phyloP scores from a whole-genome alignment of 2,329 filamentous ascomycete species.

The Sarocladium brachiariae region DNA sequence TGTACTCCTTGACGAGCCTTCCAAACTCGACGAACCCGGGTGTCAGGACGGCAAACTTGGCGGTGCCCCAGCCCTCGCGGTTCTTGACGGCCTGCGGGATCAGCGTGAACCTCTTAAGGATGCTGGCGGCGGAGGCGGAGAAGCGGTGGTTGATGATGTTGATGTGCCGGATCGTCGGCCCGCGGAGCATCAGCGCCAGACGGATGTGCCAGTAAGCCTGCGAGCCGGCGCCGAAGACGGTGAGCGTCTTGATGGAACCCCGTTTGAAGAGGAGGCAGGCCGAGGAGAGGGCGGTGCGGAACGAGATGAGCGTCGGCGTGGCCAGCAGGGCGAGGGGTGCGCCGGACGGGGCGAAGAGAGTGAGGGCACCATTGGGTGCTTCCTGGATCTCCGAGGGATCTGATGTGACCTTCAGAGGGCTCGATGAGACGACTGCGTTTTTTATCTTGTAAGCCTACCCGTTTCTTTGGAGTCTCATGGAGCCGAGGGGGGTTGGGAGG shows the following conservation, averaged over 20 bases:
- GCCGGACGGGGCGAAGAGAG: conserved; percentile 58
- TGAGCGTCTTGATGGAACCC: conserved; percentile 63
- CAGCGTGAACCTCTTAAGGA: conserved; percentile 42
- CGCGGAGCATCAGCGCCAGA: conserved; percentile 68
- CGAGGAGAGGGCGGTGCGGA: conserved; percentile 69
- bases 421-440: not conserved
- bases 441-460: too few species aligned
- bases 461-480: too few species aligned
- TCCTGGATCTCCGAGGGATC: not conserved
- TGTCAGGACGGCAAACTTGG: conserved; percentile 64
- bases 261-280: conserved; percentile 61
- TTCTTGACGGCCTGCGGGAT: conserved; percentile 37
- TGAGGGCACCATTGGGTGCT: conserved; percentile 57
- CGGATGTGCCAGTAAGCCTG: conserved; percentile 95
- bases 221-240: conserved; percentile 80
- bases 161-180: conserved; percentile 65
- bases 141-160: conserved; percentile 78
- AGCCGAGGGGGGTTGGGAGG: too few species aligned
- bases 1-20: conserved; percentile 61
- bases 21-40: conserved; percentile 62
- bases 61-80: conserved; percentile 54
- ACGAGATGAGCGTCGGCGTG: conserved; percentile 69
- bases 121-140: conserved; percentile 45
- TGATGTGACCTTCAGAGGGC: not conserved
- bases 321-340: conserved; percentile 61